Base-by-base conservation (phyloP, 1,284 basidiomycete species). In the Agaricales sp. region DNA sequence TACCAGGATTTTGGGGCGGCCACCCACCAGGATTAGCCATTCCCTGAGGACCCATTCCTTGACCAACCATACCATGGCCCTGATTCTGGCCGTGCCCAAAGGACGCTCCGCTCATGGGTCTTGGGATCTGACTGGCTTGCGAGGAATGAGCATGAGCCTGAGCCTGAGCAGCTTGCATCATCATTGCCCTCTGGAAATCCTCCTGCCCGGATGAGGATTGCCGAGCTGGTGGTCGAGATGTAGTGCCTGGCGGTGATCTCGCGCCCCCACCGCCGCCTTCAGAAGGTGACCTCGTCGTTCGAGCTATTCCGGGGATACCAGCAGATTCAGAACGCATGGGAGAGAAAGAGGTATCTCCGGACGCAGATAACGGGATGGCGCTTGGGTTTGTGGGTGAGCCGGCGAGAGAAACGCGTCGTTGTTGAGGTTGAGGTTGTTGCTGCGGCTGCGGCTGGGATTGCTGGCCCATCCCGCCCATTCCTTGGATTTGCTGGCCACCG, bases 201-300 rank as follows among this genome's bases (percentile, higher is more conserved):
- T 78, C 74, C 48, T 70, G 66, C 26, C 65, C 63, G 57, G 68
- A 61, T 38, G 62, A 62, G 4, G 63, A 58, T 48, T 63, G 53
- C 50, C 65, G 51, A 8, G 12, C n/a, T 3, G 21, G 16, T 20
- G 24, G 4, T 22, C 37, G 18, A n/a, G 50, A 47, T 59, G 48
- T 18, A 37, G 30, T 11, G 8, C 30, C 30, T n/a, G n/a, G 73
- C 0, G 82, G 80, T 19, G 79, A 75, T 46, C 75, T 69, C 3
- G 68, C 69, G 24, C 71, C 68, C 50, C 19, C 21, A 20, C 13
- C 47, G 37, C 26, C 51, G 35, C 50, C 53, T 45, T 86, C 82
- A 16, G 81, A 78, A 19, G 84, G 84, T 39, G 84, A 86, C 50
- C 82, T 71, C 47, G 75, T 73, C 55, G 76, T 83, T 55, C 84